A percentile compares a stretch with the other conserved stretches of the same genome.
Evolutionary conservation across 2,329 filamentous ascomycete genomes (phyloP).

Genomic region (Ceratocystis ficicola): DNA sequence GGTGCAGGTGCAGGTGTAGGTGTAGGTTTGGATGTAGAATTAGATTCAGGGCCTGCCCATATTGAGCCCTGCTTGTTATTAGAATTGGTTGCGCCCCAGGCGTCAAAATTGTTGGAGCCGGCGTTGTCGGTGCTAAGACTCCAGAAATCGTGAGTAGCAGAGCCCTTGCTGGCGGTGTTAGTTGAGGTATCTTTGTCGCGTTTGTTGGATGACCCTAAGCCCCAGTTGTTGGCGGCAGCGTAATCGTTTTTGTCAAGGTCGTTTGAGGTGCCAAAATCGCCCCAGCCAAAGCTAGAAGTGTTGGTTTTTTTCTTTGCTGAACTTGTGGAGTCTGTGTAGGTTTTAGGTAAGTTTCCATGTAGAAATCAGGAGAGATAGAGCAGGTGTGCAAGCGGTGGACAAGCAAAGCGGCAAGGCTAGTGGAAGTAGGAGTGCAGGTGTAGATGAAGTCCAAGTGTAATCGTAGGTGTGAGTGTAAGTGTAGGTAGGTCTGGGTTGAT

Average conservation of each 20-base stretch:
- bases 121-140: background rate
- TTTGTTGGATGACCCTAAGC: background rate
- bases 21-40: background rate
- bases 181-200: slow-evolving; percentile 26
- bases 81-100: slow-evolving; percentile 15
- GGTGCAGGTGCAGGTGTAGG: slow-evolving; percentile 2
- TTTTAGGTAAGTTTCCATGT: background rate
- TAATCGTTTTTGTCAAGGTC: background rate
- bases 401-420: no score
- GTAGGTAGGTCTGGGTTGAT: slow-evolving; percentile 1
- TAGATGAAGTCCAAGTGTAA: background rate
- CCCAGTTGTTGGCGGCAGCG: background rate
- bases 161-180: slow-evolving; percentile 28
- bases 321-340: background rate
- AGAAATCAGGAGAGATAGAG: no score
- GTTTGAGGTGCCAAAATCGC: background rate
- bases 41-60: slow-evolving; percentile 10
- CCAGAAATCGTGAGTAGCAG: slow-evolving; percentile 26
- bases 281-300: background rate
- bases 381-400: no score
- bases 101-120: slow-evolving; percentile 2
- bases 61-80: background rate
- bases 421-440: background rate
- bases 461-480: background rate
- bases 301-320: background rate